Evolutionary conservation across 257 asterid genomes (phyloP).

Genomic region (Solanum clarkiae): DNA sequence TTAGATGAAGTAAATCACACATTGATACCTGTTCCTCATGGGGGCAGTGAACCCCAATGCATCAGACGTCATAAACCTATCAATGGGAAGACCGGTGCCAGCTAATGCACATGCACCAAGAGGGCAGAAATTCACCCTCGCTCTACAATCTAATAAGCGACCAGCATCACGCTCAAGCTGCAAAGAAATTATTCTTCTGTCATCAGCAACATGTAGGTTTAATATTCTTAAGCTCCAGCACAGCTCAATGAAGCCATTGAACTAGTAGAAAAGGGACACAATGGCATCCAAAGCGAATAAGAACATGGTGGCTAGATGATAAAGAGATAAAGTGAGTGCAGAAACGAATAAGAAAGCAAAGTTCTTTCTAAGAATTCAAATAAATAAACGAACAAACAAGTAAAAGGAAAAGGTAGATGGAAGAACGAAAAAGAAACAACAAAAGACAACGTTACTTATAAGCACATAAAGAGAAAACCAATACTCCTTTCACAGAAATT

Average conservation of each 20-base stretch:
- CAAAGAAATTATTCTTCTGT: conserved; percentile 7
- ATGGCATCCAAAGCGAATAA: neutral
- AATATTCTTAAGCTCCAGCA: neutral
- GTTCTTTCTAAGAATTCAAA: neutral
- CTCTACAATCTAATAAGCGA: conserved; percentile 76
- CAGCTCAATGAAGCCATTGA: neutral
- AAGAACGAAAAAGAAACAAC: neutral
- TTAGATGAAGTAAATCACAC: neutral
- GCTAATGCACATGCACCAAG: conserved; percentile 99
- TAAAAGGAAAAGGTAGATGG: neutral
- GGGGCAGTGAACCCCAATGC: conserved; percentile 92
- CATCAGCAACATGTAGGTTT: neutral
- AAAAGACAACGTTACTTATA: neutral
- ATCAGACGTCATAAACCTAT: conserved; percentile 89
- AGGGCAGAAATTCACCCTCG: conserved; percentile 76
- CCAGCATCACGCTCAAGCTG: conserved; percentile 95
- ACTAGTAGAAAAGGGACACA: neutral
- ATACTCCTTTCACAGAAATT: neutral
- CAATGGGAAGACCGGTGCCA: conserved; percentile 97
- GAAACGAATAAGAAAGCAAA: neutral
- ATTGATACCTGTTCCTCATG: conserved; percentile 75
- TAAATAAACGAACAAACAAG: no score
- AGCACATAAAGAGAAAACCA: neutral
- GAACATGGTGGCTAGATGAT: neutral
- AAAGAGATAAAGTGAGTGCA: neutral